Evolutionary conservation across 140 eudicot species (phyloP).

Genomic region (Flaveria floridana): DNA sequence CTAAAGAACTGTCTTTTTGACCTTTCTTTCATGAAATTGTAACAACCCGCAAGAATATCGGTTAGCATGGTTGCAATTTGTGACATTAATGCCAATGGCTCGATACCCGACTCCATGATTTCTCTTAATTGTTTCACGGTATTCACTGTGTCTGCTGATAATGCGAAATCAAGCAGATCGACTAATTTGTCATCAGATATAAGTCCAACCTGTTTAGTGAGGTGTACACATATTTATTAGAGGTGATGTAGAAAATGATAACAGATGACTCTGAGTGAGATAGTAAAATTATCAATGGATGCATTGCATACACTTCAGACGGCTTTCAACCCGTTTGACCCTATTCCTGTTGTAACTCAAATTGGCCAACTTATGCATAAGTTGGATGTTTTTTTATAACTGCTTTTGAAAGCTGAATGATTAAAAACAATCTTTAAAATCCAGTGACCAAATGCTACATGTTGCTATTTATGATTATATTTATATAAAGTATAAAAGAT

Average conservation of each 20-base stretch:
- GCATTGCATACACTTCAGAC: background rate
- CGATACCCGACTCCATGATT: slow-evolving; percentile 89
- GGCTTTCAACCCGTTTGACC: slow-evolving; percentile 16
- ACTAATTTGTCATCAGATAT: slow-evolving; percentile 92
- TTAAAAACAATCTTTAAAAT: too few relatives aligned
- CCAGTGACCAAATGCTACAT: too few relatives aligned
- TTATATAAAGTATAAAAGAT: background rate
- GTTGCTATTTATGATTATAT: background rate
- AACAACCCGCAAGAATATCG: slow-evolving; percentile 93
- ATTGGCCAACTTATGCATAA: background rate
- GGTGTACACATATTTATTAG: slow-evolving; percentile 15
- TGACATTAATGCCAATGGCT: slow-evolving; percentile 93
- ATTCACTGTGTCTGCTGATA: slow-evolving; percentile 94
- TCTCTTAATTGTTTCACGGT: slow-evolving; percentile 86
- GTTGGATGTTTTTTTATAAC: too few relatives aligned
- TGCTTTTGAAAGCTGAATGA: too few relatives aligned
- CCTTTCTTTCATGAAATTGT: slow-evolving; percentile 58
- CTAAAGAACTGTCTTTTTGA: slow-evolving; percentile 75
- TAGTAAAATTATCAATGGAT: too few relatives aligned
- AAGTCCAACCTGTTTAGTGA: slow-evolving; percentile 72
- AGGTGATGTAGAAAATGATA: background rate
- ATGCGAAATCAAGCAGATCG: slow-evolving; percentile 87
- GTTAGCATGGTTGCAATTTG: slow-evolving; percentile 96
- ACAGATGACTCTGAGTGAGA: background rate
- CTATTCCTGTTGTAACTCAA: background rate